Percentiles rank a stretch among this genome's conserved stretches.
Evolutionary conservation across 2,329 filamentous ascomycete genomes (phyloP).

Genomic region (Ceratocystis destructans): DNA sequence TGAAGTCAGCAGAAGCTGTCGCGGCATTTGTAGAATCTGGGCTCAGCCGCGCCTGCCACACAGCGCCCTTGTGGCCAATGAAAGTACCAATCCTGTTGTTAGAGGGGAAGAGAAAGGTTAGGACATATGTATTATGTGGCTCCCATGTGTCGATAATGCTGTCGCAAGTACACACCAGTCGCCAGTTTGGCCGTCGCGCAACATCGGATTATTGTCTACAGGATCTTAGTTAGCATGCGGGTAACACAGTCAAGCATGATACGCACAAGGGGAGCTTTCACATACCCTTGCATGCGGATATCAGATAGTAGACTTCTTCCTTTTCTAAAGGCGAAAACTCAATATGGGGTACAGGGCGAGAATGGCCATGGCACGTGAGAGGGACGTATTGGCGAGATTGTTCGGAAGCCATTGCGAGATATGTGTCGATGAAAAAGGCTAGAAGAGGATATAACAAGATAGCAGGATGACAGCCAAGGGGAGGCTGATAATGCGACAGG

Average conservation of each 20-base stretch:
- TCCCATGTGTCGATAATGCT: not conserved
- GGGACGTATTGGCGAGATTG: conserved; percentile 55
- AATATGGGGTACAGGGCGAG: conserved; percentile 79
- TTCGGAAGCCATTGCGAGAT: conserved; percentile 22
- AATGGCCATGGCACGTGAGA: conserved; percentile 88
- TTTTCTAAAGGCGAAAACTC: conserved; percentile 75
- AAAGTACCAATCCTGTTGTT: conserved; percentile 83
- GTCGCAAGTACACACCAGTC: conserved; percentile 52
- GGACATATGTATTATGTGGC: not conserved
- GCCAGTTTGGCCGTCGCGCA: conserved; percentile 87
- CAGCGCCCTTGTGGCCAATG: conserved; percentile 93
- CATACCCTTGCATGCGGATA: conserved; percentile 80
- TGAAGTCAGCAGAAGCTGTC: conserved; percentile 92
- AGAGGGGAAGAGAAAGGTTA: not conserved
- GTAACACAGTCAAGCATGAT: conserved; percentile 17
- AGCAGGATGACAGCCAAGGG: not conserved
- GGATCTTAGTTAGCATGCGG: not conserved
- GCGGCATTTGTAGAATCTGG: conserved; percentile 78
- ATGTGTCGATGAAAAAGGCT: not conserved
- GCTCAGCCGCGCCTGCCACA: conserved; percentile 89
- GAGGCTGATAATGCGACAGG: not conserved
- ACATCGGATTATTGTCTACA: conserved; percentile 92
- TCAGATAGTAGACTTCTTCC: conserved; percentile 77
- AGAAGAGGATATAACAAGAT: not conserved
- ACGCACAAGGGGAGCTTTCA: not conserved